A percentile compares a stretch with the other conserved stretches of the same genome.
Conservation (phyloP, 495 filamentous ascomycete species). For the Penicillium parvum region DNA sequence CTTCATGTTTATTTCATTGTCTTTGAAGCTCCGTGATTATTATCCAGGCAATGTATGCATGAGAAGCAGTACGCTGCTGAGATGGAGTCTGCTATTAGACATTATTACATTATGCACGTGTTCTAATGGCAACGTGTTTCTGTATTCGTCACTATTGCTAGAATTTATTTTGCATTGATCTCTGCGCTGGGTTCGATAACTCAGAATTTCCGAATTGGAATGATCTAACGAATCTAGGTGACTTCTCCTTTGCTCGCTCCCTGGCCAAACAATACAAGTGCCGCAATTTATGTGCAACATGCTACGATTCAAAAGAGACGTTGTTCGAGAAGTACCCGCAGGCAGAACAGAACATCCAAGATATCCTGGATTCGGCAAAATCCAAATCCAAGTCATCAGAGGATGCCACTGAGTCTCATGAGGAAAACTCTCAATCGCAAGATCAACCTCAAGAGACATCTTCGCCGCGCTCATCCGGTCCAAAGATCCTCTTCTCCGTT, state of each 20-base stretch:
- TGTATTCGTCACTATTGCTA: slow-evolving; percentile 1
- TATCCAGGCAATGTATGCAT: too few relatives aligned
- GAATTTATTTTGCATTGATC: not conserved
- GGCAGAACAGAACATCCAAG: slow-evolving; percentile 53
- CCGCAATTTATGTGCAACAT: slow-evolving; percentile 58
- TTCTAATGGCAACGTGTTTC: not conserved
- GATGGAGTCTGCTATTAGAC: too few relatives aligned
- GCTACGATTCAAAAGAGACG: slow-evolving; percentile 51
- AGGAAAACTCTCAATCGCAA: not conserved
- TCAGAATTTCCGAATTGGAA: too few relatives aligned
- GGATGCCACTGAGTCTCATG: slow-evolving; percentile 3
- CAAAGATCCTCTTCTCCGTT: slow-evolving; percentile 60
- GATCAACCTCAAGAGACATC: not conserved
- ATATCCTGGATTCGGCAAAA: slow-evolving; percentile 34
- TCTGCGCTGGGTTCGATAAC: too few relatives aligned
- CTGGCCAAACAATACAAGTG: slow-evolving; percentile 69
- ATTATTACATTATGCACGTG: too few relatives aligned
- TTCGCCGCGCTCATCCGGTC: not conserved
- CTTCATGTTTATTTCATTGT: slow-evolving; percentile 1
- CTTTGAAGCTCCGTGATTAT: slow-evolving; percentile 3
- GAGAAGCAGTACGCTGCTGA: too few relatives aligned
- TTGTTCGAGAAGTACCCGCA: slow-evolving; percentile 75
- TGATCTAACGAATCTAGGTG: slow-evolving; percentile 41
- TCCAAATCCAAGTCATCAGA: slow-evolving; percentile 6
- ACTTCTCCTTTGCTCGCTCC: slow-evolving; percentile 84